Percentiles rank a stretch among this genome's conserved stretches.
These are phyloP conservation scores for Moelleriella libera DNA, from an alignment of 2,329 filamentous ascomycete species.

Conservation along the genomic window DNA sequence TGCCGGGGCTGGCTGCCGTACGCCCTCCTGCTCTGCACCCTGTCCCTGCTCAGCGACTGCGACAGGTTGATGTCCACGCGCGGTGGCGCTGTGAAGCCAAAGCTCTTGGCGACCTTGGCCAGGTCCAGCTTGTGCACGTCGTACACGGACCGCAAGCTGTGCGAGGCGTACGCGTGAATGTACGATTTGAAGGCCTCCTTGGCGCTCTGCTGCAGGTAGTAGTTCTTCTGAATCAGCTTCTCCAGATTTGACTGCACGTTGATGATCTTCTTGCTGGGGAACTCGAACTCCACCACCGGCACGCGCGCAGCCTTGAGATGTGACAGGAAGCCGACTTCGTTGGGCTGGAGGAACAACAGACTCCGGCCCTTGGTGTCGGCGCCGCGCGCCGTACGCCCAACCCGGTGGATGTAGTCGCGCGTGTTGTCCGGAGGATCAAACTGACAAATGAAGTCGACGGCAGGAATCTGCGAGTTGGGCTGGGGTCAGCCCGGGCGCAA, in stretches of 20 bases:
- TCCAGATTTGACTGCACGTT: slow-evolving; percentile 86
- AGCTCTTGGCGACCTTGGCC: slow-evolving; percentile 70
- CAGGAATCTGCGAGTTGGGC: slow-evolving; percentile 49
- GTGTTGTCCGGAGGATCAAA: slow-evolving; percentile 91
- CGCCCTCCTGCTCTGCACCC: slow-evolving; percentile 46
- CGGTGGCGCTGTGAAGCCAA: slow-evolving; percentile 66
- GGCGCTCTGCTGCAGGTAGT: slow-evolving; percentile 83
- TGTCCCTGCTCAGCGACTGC: slow-evolving; percentile 61
- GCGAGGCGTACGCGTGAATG: slow-evolving; percentile 86
- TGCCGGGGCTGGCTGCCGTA: slow-evolving; percentile 72
- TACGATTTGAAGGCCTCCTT: slow-evolving; percentile 77
- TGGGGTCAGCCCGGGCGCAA: background rate
- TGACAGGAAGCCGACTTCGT: slow-evolving; percentile 81
- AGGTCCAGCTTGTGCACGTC: slow-evolving; percentile 76
- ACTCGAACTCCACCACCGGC: slow-evolving; percentile 91
- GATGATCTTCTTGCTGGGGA: slow-evolving; percentile 81
- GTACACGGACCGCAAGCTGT: slow-evolving; percentile 42
- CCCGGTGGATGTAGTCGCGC: slow-evolving; percentile 86
- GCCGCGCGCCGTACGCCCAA: slow-evolving; percentile 85
- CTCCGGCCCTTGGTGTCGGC: slow-evolving; percentile 72
- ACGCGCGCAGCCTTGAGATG: slow-evolving; percentile 86
- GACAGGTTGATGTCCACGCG: slow-evolving; percentile 75
- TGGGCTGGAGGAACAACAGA: slow-evolving; percentile 85
- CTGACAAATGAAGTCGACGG: slow-evolving; percentile 92
- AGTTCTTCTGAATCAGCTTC: slow-evolving; percentile 88